Base-by-base conservation (phyloP, 306 rosid genomes). In the Amphicarpaea edgeworthii region DNA sequence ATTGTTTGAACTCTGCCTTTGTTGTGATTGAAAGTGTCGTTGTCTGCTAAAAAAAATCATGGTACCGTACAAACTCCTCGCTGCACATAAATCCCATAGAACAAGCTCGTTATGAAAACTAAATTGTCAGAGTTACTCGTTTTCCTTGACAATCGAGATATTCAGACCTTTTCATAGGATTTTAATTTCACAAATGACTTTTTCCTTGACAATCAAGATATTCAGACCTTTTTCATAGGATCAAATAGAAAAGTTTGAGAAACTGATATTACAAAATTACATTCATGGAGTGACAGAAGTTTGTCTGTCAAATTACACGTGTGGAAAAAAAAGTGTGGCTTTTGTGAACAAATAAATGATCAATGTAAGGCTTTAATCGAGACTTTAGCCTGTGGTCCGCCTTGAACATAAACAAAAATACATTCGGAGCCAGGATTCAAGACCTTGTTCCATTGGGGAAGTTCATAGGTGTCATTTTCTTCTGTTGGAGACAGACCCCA, bases 341-440 rank as follows among this genome's bases (percentile, higher is more conserved):
- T 3, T 28, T 28, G 8, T 4, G 3, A 11, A 2, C 34, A 73
- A 53, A 28, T 28, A 5, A 28, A 2, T 15, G 47, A 42, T 87
- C 68, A 93, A 50, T 81, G 90, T 83, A 89, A 86, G 88, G 90
- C 85, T 38, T 58, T 73, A 49, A 91, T 79, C 2, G 82, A 65
- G 50, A 93, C 79, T 61, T 49, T 78, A 15, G 97, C 98, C 43
- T 93, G 98, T 14, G 97, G 93, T 23, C 98, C 98, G 1, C 87
- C 93, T 81, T 93, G 98, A 34, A 93, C 86, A 77, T 93, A 90
- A 24, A 93, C 87, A 68, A 87, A 91, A 8, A 42, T 59, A 83
- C 83, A 84, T 43, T 87, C 86, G 3, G 93, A 84, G 12, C 85
- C 92, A 21, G 97, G 93, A 12, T 87, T 87, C 67, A 91, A 60